These are phyloP conservation scores for Trichoderma sp. DNA, from an alignment of 2,329 filamentous ascomycete genomes.

Conservation along the genomic window DNA sequence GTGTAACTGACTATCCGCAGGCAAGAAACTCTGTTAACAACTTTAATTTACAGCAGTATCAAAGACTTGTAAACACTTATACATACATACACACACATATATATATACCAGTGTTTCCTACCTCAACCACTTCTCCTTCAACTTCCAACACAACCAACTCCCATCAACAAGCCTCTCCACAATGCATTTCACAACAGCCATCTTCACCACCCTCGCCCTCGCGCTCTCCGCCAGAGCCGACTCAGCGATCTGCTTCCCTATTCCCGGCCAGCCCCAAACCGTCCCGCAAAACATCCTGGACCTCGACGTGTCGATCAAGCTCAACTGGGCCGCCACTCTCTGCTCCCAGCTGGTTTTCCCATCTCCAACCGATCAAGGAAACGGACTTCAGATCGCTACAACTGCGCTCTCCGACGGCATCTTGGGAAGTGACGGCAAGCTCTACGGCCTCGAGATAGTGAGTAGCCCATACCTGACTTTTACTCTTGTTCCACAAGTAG, in stretches of 20 bases:
- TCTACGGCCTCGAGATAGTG: constrained; percentile 4
- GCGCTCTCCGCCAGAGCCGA: constrained; percentile 6
- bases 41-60: not conserved
- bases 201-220: constrained; percentile 1
- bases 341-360: constrained; percentile 6
- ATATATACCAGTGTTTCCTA: not conserved
- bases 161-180: not conserved
- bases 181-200: constrained; percentile 10
- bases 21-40: not conserved
- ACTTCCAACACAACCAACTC: not conserved
- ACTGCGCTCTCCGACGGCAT: not conserved
- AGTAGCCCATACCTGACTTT: not conserved
- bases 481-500: too few relatives aligned
- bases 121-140: not conserved
- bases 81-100: not conserved
- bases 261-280: not conserved
- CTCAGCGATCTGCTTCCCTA: not conserved
- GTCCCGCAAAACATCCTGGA: constrained; percentile 5
- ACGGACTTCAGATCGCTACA: not conserved
- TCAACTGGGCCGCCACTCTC: not conserved
- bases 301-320: not conserved
- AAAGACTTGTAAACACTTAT: not conserved
- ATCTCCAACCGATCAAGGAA: not conserved
- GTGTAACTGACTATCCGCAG: not conserved
- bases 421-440: not conserved